Conservation (phyloP, 352 stramenopile species). For the Globisporangium cederbergense region DNA sequence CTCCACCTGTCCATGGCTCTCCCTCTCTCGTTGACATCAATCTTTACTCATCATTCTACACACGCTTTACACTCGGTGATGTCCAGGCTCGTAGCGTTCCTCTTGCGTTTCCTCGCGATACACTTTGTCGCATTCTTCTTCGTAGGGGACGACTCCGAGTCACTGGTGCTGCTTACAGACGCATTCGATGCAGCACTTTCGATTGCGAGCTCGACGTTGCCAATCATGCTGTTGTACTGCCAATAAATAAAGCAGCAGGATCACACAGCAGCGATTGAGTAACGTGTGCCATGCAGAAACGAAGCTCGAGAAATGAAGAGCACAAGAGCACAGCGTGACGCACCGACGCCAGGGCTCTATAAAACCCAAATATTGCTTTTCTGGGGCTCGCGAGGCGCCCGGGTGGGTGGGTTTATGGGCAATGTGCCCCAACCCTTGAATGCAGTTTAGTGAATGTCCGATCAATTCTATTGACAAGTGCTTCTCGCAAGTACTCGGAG, state of each 20-base stretch:
- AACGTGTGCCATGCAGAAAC: neutral
- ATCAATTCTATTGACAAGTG: too few relatives aligned
- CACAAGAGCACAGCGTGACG: neutral
- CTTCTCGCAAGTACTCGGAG: too few relatives aligned
- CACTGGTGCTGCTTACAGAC: conserved; percentile 3
- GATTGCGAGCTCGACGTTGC: conserved; percentile 1
- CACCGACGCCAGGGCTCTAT: neutral
- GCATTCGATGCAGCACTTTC: neutral
- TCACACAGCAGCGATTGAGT: neutral
- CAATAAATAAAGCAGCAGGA: neutral
- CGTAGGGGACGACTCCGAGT: neutral
- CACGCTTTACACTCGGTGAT: neutral
- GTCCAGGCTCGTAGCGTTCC: neutral
- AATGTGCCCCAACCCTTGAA: too few relatives aligned
- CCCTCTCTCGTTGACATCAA: neutral
- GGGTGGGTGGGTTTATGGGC: too few relatives aligned
- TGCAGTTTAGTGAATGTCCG: too few relatives aligned
- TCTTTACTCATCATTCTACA: too few relatives aligned
- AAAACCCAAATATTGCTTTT: too few relatives aligned
- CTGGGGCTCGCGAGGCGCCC: too few relatives aligned
- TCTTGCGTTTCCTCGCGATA: neutral
- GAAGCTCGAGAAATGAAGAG: neutral
- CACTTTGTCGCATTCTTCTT: neutral
- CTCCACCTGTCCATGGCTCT: neutral
- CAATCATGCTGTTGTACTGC: conserved; percentile 6